Base-by-base conservation (phyloP, 1,284 basidiomycete genomes). In the Trichosporon inkin region DNA sequence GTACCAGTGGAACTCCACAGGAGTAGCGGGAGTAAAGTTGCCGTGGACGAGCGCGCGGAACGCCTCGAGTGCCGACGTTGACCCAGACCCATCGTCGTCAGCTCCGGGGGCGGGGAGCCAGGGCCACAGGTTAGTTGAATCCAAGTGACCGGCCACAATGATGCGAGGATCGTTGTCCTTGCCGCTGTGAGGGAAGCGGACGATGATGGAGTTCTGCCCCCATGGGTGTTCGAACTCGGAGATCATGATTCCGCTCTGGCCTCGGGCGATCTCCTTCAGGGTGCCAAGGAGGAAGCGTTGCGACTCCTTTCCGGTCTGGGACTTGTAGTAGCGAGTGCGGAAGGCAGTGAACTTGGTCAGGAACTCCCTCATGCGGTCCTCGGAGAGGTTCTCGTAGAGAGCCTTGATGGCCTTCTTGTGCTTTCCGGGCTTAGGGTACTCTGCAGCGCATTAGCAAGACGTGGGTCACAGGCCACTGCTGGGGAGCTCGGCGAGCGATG, bases 1-100 rank as follows among this genome's bases (percentile, higher is more conserved):
- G 76, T 92, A 98, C 88, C 89, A 99, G 76, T 96, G 93, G 78
- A 97, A 95, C 75, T 98, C 93, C 60, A 98, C 84, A 17, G 89
- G 83, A 49, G 71, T 68, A 16, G 80, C 79, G 20, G 95, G 92
- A 19, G 79, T 83, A 81, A 89, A 97, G 69, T 87, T 84, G 51
- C 87, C 82, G n/a, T 83, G 81, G 65, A 93, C 81, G 60, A 99
- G 83, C 2, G 86, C 88, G 36, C 90, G 86, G 76, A 96, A 92
- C 10, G 90, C 84, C 79, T 95, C 92, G 40, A 99, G 81, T 66
- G 95, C 91, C 14, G 91, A 92, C 61, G 95, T 92, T 28, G 87
- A 89, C 58, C 95, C 96, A 62, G 89, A 92, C 16, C 86, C 95
- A 74, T 98, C 95, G 69, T 92, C 91, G 79, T 86, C 85, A 24